Conservation (phyloP, 306 rosid genomes). For the Comarum palustre region DNA sequence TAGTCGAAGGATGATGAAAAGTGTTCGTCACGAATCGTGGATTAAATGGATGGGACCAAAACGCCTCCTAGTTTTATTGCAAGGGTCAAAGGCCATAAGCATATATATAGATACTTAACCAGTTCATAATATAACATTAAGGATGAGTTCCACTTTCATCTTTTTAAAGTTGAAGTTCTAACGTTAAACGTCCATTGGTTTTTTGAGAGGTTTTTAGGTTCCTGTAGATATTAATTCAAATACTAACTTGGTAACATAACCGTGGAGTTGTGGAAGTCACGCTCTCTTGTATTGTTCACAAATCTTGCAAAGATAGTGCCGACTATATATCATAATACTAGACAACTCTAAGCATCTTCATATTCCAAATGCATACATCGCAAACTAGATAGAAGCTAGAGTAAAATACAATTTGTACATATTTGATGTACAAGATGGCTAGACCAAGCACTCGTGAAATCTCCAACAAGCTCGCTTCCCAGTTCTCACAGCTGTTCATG, state of each 20-base stretch:
- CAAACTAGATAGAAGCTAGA: not conserved
- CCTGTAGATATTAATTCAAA: too few relatives aligned
- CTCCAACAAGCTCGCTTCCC: constrained; percentile 8
- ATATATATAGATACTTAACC: too few relatives aligned
- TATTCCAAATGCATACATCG: not conserved
- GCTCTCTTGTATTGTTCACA: too few relatives aligned
- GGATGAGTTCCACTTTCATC: not conserved
- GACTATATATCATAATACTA: too few relatives aligned
- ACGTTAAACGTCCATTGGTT: too few relatives aligned
- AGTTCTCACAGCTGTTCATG: not conserved
- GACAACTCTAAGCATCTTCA: not conserved
- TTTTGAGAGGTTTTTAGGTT: too few relatives aligned
- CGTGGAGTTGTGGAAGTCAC: too few relatives aligned
- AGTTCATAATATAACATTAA: too few relatives aligned
- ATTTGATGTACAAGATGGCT: not conserved
- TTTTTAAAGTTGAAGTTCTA: too few relatives aligned
- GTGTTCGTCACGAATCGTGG: not conserved
- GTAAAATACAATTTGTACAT: not conserved
- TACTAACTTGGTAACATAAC: too few relatives aligned
- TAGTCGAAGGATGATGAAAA: not conserved
- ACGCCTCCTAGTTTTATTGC: not conserved
- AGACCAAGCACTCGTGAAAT: constrained; percentile 1
- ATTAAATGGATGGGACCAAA: not conserved
- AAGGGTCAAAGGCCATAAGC: not conserved
- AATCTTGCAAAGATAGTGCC: not conserved